These are phyloP conservation scores for Rhodotorula sp. DNA, from an alignment of 1,284 basidiomycete species.

Conservation along the genomic window DNA sequence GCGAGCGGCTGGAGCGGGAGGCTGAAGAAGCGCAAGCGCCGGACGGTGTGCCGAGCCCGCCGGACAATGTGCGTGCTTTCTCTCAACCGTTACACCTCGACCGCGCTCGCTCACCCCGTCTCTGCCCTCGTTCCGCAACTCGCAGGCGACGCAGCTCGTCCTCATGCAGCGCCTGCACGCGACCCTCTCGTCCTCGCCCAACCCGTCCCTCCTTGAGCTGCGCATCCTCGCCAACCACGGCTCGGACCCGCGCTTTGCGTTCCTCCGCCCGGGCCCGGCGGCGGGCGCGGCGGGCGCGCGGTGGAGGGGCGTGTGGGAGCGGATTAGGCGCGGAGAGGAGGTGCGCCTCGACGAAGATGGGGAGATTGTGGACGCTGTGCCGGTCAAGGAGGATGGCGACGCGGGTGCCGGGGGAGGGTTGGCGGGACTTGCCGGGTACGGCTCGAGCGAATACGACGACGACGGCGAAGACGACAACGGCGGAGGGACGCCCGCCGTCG, in stretches of 20 bases:
- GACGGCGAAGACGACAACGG: neutral
- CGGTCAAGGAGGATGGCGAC: neutral
- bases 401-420: too few species aligned
- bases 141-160: neutral
- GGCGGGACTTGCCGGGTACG: neutral
- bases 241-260: constrained; percentile 29
- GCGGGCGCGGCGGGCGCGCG: constrained; percentile 9
- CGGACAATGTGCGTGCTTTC: neutral
- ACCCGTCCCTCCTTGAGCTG: constrained; percentile 38
- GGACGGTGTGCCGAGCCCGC: neutral
- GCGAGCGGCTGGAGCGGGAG: neutral
- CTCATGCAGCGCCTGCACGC: constrained; percentile 32
- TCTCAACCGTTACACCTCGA: neutral
- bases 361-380: neutral
- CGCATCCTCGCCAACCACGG: constrained; percentile 40
- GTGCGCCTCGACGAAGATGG: neutral
- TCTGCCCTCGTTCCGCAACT: too few species aligned
- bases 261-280: constrained; percentile 1
- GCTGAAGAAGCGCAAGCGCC: neutral
- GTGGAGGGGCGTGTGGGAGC: constrained; percentile 29
- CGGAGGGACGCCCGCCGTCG: neutral
- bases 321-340: constrained; percentile 14
- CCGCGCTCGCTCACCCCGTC: neutral
- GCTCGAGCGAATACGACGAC: neutral
- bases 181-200: constrained; percentile 27